Evolutionary conservation across 2,329 filamentous ascomycete species (phyloP).

Genomic region (Pestalotiopsis sp.): DNA sequence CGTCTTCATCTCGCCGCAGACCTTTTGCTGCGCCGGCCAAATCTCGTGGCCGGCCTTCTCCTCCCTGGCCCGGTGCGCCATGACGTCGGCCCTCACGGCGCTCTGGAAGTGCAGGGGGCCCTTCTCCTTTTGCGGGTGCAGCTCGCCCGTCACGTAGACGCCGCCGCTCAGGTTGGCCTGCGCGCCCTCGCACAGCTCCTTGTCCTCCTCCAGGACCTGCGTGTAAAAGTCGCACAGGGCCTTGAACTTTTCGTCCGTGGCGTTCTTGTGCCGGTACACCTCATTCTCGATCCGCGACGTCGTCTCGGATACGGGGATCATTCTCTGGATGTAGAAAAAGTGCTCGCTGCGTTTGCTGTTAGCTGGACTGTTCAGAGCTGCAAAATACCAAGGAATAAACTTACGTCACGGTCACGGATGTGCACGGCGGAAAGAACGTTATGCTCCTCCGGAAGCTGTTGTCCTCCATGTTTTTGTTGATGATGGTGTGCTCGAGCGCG

Average conservation of each 20-base stretch:
- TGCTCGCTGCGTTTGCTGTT: constrained; percentile 35
- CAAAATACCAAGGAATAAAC: constrained; percentile 15
- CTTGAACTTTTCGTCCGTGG: constrained; percentile 48
- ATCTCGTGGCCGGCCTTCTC: constrained; percentile 27
- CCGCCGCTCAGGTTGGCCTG: constrained; percentile 54
- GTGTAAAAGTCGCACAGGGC: constrained; percentile 52
- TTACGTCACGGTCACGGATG: constrained; percentile 42
- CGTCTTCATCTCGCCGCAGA: constrained; percentile 21
- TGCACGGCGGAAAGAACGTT: constrained; percentile 43
- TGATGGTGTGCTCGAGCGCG: constrained; percentile 40
- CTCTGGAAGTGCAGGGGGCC: constrained; percentile 26
- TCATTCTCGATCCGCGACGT: constrained; percentile 51
- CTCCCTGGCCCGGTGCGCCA: constrained; percentile 28
- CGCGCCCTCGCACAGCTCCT: constrained; percentile 49
- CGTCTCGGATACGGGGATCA: constrained; percentile 47
- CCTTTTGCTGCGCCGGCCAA: constrained; percentile 34
- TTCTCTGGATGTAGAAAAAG: constrained; percentile 56
- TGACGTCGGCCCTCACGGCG: constrained; percentile 28
- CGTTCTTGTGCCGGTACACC: constrained; percentile 51
- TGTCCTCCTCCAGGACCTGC: constrained; percentile 55
- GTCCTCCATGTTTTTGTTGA: constrained; percentile 37
- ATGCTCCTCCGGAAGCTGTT: constrained; percentile 28
- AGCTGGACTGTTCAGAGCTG: background rate
- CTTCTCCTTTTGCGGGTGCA: constrained; percentile 55
- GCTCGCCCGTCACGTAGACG: constrained; percentile 53